Conservation (phyloP, 805 yeast genomes). For the Saturnispora dispora region DNA sequence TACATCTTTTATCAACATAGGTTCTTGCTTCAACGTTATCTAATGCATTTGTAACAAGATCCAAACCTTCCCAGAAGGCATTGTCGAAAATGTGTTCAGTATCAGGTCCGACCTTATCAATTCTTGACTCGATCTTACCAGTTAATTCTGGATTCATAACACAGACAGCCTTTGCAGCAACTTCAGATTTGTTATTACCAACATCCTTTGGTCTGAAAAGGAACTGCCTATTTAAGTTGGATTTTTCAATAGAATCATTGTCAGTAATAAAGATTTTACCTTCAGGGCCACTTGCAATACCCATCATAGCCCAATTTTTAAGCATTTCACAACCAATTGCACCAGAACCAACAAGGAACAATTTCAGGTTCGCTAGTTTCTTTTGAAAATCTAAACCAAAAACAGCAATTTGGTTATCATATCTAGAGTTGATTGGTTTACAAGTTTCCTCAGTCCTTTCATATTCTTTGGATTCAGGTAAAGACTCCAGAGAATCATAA, state of each 20-base stretch:
- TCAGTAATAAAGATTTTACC: constrained; percentile 86
- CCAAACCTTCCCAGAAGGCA: constrained; percentile 73
- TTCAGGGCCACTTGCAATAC: constrained; percentile 83
- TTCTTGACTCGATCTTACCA: constrained; percentile 66
- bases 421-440: constrained; percentile 69
- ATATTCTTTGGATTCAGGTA: constrained; percentile 52
- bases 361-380: constrained; percentile 62
- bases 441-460: constrained; percentile 66
- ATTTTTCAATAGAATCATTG: constrained; percentile 90
- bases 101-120: constrained; percentile 89
- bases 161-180: constrained; percentile 76
- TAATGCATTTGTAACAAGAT: constrained; percentile 90
- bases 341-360: constrained; percentile 93
- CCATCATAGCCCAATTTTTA: constrained; percentile 96
- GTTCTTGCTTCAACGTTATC: constrained; percentile 98
- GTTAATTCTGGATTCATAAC: constrained; percentile 77
- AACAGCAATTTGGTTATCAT: constrained; percentile 93
- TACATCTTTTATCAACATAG: constrained; percentile 94
- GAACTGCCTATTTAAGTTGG: constrained; percentile 93
- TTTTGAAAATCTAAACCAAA: constrained; percentile 77
- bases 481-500: constrained; percentile 87
- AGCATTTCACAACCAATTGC: constrained; percentile 99
- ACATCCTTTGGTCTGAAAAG: constrained; percentile 92
- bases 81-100: constrained; percentile 84
- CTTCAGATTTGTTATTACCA: constrained; percentile 82